Conservation (phyloP, 768 basidiomycete genomes). For the Porphyrellus cyaneotinctus region DNA sequence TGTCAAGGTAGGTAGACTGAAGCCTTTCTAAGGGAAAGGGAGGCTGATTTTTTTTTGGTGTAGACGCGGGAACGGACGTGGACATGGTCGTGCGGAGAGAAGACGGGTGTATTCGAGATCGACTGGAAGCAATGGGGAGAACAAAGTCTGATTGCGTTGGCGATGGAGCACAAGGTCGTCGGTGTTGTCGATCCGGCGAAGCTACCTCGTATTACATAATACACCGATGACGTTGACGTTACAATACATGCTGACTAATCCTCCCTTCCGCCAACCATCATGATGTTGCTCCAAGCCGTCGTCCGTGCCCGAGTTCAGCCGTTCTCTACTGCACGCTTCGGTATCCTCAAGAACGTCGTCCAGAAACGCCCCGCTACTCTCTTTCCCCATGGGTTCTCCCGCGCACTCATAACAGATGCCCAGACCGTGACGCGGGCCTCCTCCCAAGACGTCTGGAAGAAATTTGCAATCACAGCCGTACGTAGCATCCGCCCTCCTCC, state of each 20-base stretch:
- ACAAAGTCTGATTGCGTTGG: slow-evolving; percentile 62
- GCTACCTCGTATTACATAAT: slow-evolving; percentile 9
- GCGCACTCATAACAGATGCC: slow-evolving; percentile 50
- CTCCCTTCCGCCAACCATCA: slow-evolving; percentile 1
- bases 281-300: slow-evolving; percentile 23
- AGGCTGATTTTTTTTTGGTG: slow-evolving; percentile 22
- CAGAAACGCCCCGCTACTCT: slow-evolving; percentile 26
- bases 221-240: slow-evolving; percentile 12
- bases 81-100: slow-evolving; percentile 63
- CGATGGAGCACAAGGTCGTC: slow-evolving; percentile 64
- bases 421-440: slow-evolving; percentile 34
- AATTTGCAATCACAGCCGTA: slow-evolving; percentile 52
- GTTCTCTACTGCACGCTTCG: slow-evolving; percentile 17
- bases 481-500: slow-evolving; percentile 13
- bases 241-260: slow-evolving; percentile 14
- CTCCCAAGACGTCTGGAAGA: slow-evolving; percentile 44
- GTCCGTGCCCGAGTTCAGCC: slow-evolving; percentile 16
- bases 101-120: slow-evolving; percentile 70
- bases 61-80: slow-evolving; percentile 47
- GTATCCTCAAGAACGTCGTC: slow-evolving; percentile 23
- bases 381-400: slow-evolving; percentile 31
- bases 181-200: slow-evolving; percentile 60
- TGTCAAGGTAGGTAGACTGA: slow-evolving; percentile 52
- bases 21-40: neutral
- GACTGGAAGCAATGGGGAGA: slow-evolving; percentile 61